Evolutionary conservation across 352 stramenopile species (phyloP).

Genomic region (Globisporangium middletonii): DNA sequence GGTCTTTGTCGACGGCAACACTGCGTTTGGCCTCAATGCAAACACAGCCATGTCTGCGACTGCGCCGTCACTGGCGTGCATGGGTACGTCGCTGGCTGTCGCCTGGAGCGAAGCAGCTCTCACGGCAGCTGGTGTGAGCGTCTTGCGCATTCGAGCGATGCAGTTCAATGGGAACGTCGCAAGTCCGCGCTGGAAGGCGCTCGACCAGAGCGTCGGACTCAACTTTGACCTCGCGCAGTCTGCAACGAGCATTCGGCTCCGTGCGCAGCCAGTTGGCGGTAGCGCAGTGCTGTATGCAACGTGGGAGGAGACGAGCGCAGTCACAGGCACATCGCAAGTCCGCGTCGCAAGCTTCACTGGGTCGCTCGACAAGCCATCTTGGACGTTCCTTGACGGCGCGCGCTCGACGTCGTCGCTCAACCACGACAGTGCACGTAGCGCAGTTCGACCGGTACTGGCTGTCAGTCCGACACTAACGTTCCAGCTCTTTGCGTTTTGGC

Average conservation of each 20-base stretch:
- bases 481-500: constrained; percentile 30
- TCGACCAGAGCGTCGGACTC: constrained; percentile 28
- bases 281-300: constrained; percentile 24
- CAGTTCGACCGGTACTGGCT: constrained; percentile 21
- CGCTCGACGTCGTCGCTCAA: constrained; percentile 32
- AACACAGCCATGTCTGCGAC: constrained; percentile 21
- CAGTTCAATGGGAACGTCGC: constrained; percentile 35
- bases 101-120: constrained; percentile 39
- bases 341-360: constrained; percentile 27
- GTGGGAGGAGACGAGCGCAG: constrained; percentile 43
- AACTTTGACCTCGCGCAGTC: constrained; percentile 38
- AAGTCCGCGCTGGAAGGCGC: constrained; percentile 26
- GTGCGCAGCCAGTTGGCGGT: constrained; percentile 7
- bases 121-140: constrained; percentile 5
- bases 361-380: constrained; percentile 5
- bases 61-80: constrained; percentile 33
- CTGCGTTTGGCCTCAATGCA: constrained; percentile 33
- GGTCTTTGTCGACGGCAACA: constrained; percentile 49
- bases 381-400: constrained; percentile 41
- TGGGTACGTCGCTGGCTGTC: constrained; percentile 28
- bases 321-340: constrained; percentile 27
- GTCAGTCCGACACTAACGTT: constrained; percentile 5
- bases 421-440: constrained; percentile 23
- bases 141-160: constrained; percentile 24
- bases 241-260: constrained; percentile 39